Base-by-base conservation (phyloP, 1,284 basidiomycete genomes). In the Peniophora sp. region DNA sequence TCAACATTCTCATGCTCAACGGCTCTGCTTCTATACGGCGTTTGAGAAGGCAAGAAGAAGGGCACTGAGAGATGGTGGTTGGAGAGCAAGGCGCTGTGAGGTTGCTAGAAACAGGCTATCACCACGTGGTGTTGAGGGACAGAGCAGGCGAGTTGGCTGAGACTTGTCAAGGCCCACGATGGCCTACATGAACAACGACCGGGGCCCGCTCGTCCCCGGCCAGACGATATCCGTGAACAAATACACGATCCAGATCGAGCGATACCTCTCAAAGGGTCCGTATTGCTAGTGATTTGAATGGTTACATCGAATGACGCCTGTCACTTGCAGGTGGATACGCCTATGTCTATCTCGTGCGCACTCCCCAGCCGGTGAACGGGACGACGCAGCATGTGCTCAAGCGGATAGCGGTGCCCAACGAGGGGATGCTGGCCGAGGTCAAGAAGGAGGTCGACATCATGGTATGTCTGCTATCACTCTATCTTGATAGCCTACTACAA, bases 391-490 rank as follows among this genome's bases (percentile, higher is more conserved):
- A 97, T 78, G 97, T 99, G 56, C 80, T 99, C 58, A 99, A 99
- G 68, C 81, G 96, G 48, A 96, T 99, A 60, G 94, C 92, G 3
- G 95, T 98, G 47, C 80, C 91, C 35, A 92, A 88, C 65, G 92
- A 96, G 67, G 72, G 78, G 24, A 90, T 95, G 72, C 81, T 99
- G 53, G 81, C 84, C n/a, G 92, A 95, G 62, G 96, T 99, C 47
- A 90, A 92, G 73, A 93, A 90, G 68, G 97, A 99, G 69, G 97
- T 99, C 42, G 94, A 98, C 62, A 91, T 97, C 56, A 98, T 99
- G 93, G 95, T 95, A 62, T 61, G 85, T 75, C 43, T 48, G 43
- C 45, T 9, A 14, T 37, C 52, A 20, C 18, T 54, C 54, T 49
- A 57, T 17, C 55, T 57, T 20, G 3, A 61, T 57, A n/a, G 61